These are phyloP conservation scores for Starmerella cellae DNA, from an alignment of 805 yeast species.

Conservation along the genomic window DNA sequence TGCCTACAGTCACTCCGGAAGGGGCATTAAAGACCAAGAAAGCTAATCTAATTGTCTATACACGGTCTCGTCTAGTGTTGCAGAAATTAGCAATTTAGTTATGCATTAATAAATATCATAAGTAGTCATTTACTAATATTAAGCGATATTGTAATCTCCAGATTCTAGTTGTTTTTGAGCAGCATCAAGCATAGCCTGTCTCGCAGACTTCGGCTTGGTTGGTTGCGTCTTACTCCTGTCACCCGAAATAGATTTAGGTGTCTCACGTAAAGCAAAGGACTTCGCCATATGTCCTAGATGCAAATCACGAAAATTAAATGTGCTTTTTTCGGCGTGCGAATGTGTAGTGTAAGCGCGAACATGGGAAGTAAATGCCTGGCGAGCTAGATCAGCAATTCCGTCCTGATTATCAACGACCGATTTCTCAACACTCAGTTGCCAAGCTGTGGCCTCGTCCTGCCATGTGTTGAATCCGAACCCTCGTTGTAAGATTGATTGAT, in stretches of 20 bases:
- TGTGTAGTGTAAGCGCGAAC: conserved; percentile 95
- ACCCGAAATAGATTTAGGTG: conserved; percentile 49
- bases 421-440: conserved; percentile 85
- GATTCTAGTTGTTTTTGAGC: conserved; percentile 17
- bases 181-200: conserved; percentile 18
- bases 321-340: conserved; percentile 60
- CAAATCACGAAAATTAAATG: conserved; percentile 65
- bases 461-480: conserved; percentile 40
- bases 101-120: not conserved
- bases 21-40: conserved; percentile 12
- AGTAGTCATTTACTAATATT: too few relatives aligned
- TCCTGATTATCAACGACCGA: conserved; percentile 59
- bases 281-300: conserved; percentile 96
- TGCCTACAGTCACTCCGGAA: conserved; percentile 1
- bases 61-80: conserved; percentile 12
- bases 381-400: conserved; percentile 49
- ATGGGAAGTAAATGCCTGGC: conserved; percentile 74
- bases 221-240: not conserved
- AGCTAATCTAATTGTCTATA: conserved; percentile 7
- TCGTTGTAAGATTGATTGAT: conserved; percentile 26
- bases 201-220: conserved; percentile 13
- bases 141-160: conserved; percentile 20
- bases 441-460: conserved; percentile 92
- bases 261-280: conserved; percentile 84
- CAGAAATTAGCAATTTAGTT: conserved; percentile 4